A percentile compares a stretch with the other conserved stretches of the same genome.
Conservation (phyloP, 1,139 yeast species). For the Pichia sp. region DNA sequence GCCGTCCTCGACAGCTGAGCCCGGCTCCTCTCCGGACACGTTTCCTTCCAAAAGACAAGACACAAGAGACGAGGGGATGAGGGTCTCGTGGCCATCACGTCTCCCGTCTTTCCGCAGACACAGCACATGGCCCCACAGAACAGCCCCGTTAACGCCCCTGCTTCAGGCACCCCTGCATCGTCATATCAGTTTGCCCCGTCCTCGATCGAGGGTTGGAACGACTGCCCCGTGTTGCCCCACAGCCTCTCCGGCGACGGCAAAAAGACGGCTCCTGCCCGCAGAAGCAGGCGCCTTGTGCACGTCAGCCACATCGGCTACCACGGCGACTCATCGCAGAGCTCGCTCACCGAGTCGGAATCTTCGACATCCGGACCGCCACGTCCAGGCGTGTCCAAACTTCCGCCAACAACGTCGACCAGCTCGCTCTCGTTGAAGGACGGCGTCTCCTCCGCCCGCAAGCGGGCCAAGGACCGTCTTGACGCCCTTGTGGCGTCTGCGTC, state of each 20-base stretch:
- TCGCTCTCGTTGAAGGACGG: background rate
- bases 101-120: background rate
- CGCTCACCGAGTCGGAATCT: background rate
- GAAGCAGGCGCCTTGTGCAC: constrained; percentile 5
- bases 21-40: background rate
- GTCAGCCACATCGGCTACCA: constrained; percentile 7
- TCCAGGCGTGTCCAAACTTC: background rate
- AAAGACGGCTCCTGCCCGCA: background rate
- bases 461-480: background rate
- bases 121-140: background rate
- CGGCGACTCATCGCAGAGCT: background rate
- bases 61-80: too few relatives aligned
- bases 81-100: background rate
- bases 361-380: background rate
- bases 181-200: constrained; percentile 17
- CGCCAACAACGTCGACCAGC: background rate
- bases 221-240: constrained; percentile 18
- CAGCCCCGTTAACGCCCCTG: background rate
- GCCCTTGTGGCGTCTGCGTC: background rate
- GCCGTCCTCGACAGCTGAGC: background rate
- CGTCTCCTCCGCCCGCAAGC: background rate
- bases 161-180: background rate
- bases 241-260: background rate
- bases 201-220: constrained; percentile 24
- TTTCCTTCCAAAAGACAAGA: background rate